These are phyloP conservation scores for Talaromyces trachyspermus DNA, from an alignment of 495 filamentous ascomycete species.

Conservation along the genomic window DNA sequence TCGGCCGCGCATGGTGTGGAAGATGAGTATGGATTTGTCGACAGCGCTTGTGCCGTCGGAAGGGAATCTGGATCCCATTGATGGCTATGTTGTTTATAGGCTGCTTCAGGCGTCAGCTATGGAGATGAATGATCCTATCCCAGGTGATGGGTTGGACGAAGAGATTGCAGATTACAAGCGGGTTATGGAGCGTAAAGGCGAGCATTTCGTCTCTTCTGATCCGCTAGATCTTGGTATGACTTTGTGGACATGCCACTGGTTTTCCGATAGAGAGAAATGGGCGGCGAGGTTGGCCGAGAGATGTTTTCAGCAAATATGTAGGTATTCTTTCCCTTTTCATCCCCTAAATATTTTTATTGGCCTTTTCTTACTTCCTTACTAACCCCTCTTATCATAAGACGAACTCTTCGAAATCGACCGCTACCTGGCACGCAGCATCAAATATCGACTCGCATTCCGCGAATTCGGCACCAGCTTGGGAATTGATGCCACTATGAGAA, in stretches of 20 bases:
- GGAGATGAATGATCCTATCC: slow-evolving; percentile 5
- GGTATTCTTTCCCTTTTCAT: neutral
- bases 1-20: slow-evolving; percentile 53
- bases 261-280: slow-evolving; percentile 45
- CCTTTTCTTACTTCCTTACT: slow-evolving; percentile 1
- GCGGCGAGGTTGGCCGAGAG: slow-evolving; percentile 33
- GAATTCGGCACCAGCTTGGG: slow-evolving; percentile 58
- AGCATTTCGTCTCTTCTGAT: slow-evolving; percentile 44
- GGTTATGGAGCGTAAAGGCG: slow-evolving; percentile 44
- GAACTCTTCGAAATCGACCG: slow-evolving; percentile 34
- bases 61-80: slow-evolving; percentile 56
- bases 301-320: slow-evolving; percentile 42
- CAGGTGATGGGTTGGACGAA: slow-evolving; percentile 22
- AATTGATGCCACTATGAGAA: slow-evolving; percentile 42
- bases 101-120: slow-evolving; percentile 43
- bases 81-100: slow-evolving; percentile 51
- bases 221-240: slow-evolving; percentile 59
- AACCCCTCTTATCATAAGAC: slow-evolving; percentile 19
- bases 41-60: slow-evolving; percentile 44
- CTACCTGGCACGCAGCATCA: slow-evolving; percentile 32
- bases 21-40: slow-evolving; percentile 48
- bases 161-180: slow-evolving; percentile 54
- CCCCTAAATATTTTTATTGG: neutral
- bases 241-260: slow-evolving; percentile 56
- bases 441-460: slow-evolving; percentile 50